Conservation (phyloP, 148 eudicot genomes). For the Diospyros kaki region DNA sequence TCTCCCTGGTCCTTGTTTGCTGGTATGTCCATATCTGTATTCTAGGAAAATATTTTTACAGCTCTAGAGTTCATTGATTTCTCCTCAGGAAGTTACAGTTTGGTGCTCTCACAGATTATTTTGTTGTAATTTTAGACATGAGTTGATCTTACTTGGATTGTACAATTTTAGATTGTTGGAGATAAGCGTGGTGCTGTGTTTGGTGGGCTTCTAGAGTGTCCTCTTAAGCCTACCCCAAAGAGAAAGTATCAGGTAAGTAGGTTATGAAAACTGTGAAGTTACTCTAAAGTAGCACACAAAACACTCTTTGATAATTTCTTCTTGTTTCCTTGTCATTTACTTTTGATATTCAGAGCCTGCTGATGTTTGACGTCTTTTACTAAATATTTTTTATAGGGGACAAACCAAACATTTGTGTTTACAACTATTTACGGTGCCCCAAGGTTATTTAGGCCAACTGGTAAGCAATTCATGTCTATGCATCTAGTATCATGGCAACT, state of each 20-base stretch:
- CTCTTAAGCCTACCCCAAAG: constrained; percentile 75
- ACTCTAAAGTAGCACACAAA: constrained; percentile 1
- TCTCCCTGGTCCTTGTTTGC: constrained; percentile 71
- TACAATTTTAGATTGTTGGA: constrained; percentile 60
- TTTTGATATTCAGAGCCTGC: background rate
- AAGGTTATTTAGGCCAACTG: constrained; percentile 87
- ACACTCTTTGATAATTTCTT: background rate
- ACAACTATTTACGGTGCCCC: constrained; percentile 89
- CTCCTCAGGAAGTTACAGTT: background rate
- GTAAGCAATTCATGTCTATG: constrained; percentile 33
- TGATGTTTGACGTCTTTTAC: constrained; percentile 2
- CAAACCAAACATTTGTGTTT: constrained; percentile 82
- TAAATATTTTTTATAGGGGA: constrained; percentile 55
- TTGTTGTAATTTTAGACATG: constrained; percentile 2
- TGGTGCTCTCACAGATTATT: background rate
- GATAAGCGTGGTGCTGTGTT: constrained; percentile 88
- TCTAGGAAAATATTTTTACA: background rate
- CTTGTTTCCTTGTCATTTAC: background rate
- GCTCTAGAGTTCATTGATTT: background rate
- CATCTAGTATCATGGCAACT: background rate
- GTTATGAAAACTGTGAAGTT: background rate
- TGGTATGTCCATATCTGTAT: constrained; percentile 49
- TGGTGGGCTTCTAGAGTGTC: constrained; percentile 90
- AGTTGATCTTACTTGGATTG: constrained; percentile 10
- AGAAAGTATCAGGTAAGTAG: constrained; percentile 85